A percentile compares a stretch with the other conserved stretches of the same genome.
phyloP scores from a whole-genome alignment of 2,329 filamentous ascomycete species.

The Aspergillus fischeri region DNA sequence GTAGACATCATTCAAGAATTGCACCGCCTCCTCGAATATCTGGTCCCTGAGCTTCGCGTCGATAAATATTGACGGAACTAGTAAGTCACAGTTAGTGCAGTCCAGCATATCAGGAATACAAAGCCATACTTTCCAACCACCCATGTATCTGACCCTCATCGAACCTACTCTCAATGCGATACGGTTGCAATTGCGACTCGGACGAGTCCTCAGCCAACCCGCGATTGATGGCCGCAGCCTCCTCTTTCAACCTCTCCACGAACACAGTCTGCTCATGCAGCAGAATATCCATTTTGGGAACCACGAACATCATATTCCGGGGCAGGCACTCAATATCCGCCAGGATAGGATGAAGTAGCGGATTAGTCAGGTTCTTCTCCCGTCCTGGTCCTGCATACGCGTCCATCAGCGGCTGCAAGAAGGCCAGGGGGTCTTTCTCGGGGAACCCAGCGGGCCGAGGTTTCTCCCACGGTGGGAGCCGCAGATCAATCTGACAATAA shows the following conservation, averaged over 20 bases:
- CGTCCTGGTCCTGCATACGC: conserved; percentile 35
- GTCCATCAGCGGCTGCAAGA: conserved; percentile 43
- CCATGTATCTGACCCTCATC: background rate
- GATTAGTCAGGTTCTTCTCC: conserved; percentile 1
- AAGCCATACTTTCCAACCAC: background rate
- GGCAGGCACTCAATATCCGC: conserved; percentile 6
- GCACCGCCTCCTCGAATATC: background rate
- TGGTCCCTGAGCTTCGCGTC: background rate
- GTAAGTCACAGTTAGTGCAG: background rate
- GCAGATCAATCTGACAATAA: conserved; percentile 33
- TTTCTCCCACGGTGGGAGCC: conserved; percentile 40
- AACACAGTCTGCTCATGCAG: conserved; percentile 4
- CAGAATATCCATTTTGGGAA: conserved; percentile 7
- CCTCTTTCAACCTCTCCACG: conserved; percentile 3
- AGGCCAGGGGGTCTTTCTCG: conserved; percentile 35
- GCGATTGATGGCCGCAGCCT: conserved; percentile 2
- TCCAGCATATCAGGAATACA: background rate
- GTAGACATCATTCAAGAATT: background rate
- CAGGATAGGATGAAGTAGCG: conserved; percentile 6
- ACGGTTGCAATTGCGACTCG: background rate
- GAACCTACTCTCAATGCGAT: background rate
- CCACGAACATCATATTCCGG: conserved; percentile 9
- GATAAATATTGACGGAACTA: background rate
- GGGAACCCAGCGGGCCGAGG: conserved; percentile 32
- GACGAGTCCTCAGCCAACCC: background rate